These are phyloP conservation scores for Marsdenia floribunda DNA, from an alignment of 257 asterid genomes.

Conservation along the genomic window DNA sequence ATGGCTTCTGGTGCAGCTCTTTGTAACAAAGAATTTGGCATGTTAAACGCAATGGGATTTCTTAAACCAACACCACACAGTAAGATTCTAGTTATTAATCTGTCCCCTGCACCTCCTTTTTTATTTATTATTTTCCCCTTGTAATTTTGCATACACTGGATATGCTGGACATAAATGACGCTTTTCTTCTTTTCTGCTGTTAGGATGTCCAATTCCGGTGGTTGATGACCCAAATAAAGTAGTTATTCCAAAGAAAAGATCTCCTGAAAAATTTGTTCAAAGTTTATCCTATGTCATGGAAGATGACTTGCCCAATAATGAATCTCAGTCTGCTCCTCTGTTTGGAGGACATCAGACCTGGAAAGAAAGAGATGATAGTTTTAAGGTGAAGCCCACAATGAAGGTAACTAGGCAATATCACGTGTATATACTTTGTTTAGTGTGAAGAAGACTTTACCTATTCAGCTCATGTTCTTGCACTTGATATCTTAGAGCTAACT, in stretches of 20 bases:
- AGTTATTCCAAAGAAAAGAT: conserved; percentile 52
- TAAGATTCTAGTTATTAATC: conserved; percentile 31
- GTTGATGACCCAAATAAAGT: conserved; percentile 50
- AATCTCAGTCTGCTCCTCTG: conserved; percentile 62
- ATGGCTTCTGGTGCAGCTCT: conserved; percentile 53
- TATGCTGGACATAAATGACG: not conserved
- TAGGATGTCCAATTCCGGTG: conserved; percentile 85
- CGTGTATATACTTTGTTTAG: not conserved
- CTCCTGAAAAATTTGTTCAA: conserved; percentile 50
- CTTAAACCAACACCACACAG: conserved; percentile 69
- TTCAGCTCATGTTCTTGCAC: not conserved
- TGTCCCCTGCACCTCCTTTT: not conserved
- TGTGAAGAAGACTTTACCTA: not conserved
- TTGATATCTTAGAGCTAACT: not conserved
- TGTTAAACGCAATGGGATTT: conserved; percentile 75
- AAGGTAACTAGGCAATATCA: conserved; percentile 36
- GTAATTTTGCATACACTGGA: not conserved
- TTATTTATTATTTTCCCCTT: not conserved
- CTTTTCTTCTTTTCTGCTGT: conserved; percentile 7
- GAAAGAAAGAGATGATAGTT: conserved; percentile 81
- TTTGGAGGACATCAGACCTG: conserved; percentile 88
- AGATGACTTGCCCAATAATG: conserved; percentile 41
- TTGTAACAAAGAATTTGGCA: conserved; percentile 77
- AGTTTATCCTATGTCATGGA: conserved; percentile 62
- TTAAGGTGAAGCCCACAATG: conserved; percentile 70